These are phyloP conservation scores for Aureobasidium sp. DNA, from an alignment of 2,329 filamentous ascomycete genomes.

Conservation along the genomic window DNA sequence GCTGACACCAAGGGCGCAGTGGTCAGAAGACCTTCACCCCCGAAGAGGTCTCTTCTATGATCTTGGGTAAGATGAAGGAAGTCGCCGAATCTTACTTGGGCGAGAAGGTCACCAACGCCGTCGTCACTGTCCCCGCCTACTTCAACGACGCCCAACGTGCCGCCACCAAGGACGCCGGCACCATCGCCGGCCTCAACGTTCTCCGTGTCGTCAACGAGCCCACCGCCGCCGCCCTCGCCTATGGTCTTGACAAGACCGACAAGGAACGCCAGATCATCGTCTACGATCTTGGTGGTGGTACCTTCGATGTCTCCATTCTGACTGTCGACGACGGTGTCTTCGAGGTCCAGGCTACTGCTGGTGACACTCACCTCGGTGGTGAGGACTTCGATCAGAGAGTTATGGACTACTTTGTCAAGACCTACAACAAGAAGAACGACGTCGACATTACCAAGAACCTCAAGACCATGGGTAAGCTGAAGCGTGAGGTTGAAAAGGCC, in stretches of 20 bases:
- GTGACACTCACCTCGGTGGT: constrained; percentile 96
- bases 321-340: constrained; percentile 69
- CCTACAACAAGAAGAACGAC: constrained; percentile 96
- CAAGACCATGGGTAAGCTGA: constrained; percentile 98
- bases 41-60: constrained; percentile 75
- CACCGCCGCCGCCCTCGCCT: constrained; percentile 89
- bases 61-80: constrained; percentile 79
- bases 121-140: constrained; percentile 93
- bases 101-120: constrained; percentile 77
- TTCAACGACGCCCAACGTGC: constrained; percentile 98
- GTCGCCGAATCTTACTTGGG: constrained; percentile 71
- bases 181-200: constrained; percentile 87
- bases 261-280: constrained; percentile 84
- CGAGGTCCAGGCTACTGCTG: constrained; percentile 87
- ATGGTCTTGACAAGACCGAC: constrained; percentile 81
- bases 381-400: constrained; percentile 98
- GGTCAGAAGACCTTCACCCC: constrained; percentile 67
- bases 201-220: constrained; percentile 96
- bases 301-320: constrained; percentile 88
- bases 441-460: constrained; percentile 90
- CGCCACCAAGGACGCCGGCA: constrained; percentile 90
- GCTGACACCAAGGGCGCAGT: constrained; percentile 22
- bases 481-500: constrained; percentile 98
- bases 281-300: constrained; percentile 91
- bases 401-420: constrained; percentile 93